phyloP scores from a whole-genome alignment of 2,329 filamentous ascomycete species.

The Fusarium sp. region DNA sequence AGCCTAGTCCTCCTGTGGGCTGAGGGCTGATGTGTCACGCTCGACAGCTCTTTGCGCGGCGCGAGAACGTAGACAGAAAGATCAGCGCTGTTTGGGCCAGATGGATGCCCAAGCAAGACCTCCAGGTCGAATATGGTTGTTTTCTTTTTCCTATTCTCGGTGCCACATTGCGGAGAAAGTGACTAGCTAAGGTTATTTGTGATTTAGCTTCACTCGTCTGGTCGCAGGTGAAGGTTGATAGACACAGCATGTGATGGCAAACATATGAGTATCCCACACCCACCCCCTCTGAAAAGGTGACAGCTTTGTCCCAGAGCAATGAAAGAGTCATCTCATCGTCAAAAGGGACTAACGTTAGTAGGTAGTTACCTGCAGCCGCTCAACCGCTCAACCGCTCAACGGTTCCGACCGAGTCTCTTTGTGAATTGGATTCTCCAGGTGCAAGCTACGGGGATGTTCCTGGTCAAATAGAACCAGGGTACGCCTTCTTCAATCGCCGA shows the following conservation, averaged over 20 bases:
- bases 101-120: conserved; percentile 23
- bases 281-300: not conserved
- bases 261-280: conserved; percentile 29
- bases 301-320: conserved; percentile 2
- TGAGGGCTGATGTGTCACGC: conserved; percentile 15
- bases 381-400: conserved; percentile 4
- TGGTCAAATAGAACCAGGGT: conserved; percentile 33
- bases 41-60: not conserved
- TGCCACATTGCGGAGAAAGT: conserved; percentile 9
- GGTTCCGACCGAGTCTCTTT: not conserved
- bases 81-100: conserved; percentile 28
- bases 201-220: not conserved
- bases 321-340: conserved; percentile 39
- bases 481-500: conserved; percentile 22
- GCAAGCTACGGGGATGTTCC: conserved; percentile 32
- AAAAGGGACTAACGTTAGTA: conserved; percentile 3
- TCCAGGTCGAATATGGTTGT: conserved; percentile 6
- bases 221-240: not conserved
- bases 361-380: conserved; percentile 13
- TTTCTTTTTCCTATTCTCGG: conserved; percentile 2
- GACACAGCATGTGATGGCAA: conserved; percentile 15
- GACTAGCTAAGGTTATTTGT: conserved; percentile 4
- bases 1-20: conserved; percentile 17
- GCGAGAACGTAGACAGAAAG: conserved; percentile 12
- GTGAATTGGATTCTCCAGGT: conserved; percentile 16